phyloP scores from a whole-genome alignment of 306 rosid species.

The Cucurbita argyrosperma region DNA sequence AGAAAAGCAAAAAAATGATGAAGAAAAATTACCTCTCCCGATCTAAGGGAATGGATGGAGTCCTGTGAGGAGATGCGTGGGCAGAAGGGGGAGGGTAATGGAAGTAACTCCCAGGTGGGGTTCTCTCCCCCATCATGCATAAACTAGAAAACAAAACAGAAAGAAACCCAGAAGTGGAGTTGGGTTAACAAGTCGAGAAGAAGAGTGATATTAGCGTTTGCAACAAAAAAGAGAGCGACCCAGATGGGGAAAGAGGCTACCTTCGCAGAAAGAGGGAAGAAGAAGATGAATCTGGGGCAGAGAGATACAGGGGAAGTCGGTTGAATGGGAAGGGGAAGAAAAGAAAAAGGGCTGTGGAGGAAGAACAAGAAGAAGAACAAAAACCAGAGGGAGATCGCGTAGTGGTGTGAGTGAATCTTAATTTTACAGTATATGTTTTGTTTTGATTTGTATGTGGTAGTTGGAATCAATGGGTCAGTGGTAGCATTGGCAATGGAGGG shows the following conservation, averaged over 20 bases:
- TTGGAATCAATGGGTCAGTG: neutral
- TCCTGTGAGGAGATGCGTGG: conserved; percentile 64
- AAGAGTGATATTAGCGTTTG: neutral
- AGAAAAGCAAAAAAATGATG: neutral
- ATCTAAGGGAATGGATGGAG: conserved; percentile 46
- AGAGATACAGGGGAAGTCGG: neutral
- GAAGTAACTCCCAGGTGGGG: conserved; percentile 69
- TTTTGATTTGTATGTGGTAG: neutral
- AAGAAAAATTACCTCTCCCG: conserved; percentile 46
- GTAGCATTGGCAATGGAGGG: neutral
- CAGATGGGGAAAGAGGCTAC: neutral
- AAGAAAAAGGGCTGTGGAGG: neutral
- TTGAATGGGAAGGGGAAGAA: neutral
- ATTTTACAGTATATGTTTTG: neutral
- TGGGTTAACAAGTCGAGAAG: neutral
- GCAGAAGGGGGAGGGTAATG: conserved; percentile 76
- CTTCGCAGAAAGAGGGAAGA: neutral
- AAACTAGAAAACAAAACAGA: neutral
- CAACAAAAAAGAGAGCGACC: neutral
- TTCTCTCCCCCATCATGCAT: conserved; percentile 72
- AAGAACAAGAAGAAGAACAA: neutral
- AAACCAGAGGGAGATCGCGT: neutral
- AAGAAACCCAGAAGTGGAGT: neutral
- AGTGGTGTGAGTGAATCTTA: neutral
- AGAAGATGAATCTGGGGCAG: neutral